These are phyloP conservation scores for Argentina anserina DNA, from an alignment of 306 rosid species.

Conservation along the genomic window DNA sequence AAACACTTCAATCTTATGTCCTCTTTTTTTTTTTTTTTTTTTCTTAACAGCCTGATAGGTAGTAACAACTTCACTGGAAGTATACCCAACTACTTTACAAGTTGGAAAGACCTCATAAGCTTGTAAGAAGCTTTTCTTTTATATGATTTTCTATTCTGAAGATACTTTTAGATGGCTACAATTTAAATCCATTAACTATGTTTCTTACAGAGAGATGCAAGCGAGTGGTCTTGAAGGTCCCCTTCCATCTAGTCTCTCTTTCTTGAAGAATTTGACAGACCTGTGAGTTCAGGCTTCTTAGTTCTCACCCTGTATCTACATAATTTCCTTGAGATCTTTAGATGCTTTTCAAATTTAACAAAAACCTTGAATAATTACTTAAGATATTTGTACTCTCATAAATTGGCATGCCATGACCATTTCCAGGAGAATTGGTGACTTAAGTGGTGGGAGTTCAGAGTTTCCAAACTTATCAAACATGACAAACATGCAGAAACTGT, in stretches of 20 bases:
- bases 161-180: not conserved
- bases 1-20: not conserved
- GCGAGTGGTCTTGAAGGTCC: slow-evolving; percentile 30
- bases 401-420: slow-evolving; percentile 1
- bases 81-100: slow-evolving; percentile 18
- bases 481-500: slow-evolving; percentile 9
- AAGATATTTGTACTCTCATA: not conserved
- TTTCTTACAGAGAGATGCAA: slow-evolving; percentile 21
- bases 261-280: not conserved
- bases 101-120: slow-evolving; percentile 1
- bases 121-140: slow-evolving; percentile 12
- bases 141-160: not conserved
- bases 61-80: slow-evolving; percentile 37
- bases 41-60: slow-evolving; percentile 19
- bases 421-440: slow-evolving; percentile 34
- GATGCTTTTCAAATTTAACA: not conserved
- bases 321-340: not conserved
- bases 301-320: not conserved
- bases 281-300: slow-evolving; percentile 16
- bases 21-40: not conserved
- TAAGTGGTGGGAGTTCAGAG: slow-evolving; percentile 18
- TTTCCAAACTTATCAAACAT: slow-evolving; percentile 24
- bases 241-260: slow-evolving; percentile 24
- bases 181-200: not conserved
- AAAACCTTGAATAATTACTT: not conserved